phyloP scores from a whole-genome alignment of 305 asterid species.

The Lippia alba region DNA sequence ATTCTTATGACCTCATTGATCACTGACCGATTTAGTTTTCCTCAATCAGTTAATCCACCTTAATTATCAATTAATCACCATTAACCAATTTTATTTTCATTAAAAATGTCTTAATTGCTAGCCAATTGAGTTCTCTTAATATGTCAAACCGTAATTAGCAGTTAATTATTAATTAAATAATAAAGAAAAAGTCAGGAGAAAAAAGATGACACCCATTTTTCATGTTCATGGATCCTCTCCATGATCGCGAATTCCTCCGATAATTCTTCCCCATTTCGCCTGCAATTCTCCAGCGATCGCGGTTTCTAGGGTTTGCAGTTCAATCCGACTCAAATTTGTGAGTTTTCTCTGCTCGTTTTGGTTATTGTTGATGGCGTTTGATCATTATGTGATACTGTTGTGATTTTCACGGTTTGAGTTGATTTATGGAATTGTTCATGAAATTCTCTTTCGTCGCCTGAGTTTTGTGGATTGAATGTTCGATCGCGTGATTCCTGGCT shows the following conservation, averaged over 20 bases:
- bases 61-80: no score
- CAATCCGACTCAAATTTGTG: constrained; percentile 31
- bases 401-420: constrained; percentile 19
- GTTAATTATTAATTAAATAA: no score
- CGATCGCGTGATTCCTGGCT: constrained; percentile 15
- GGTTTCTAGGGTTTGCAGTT: constrained; percentile 34
- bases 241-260: constrained; percentile 32
- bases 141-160: no score
- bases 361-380: constrained; percentile 25
- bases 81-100: no score
- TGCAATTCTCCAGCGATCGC: constrained; percentile 31
- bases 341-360: constrained; percentile 1
- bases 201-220: neutral
- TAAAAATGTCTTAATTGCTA: no score
- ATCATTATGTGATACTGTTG: constrained; percentile 1
- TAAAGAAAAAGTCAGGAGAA: no score
- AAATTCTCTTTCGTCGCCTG: constrained; percentile 1
- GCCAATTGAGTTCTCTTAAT: no score
- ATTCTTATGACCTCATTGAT: no score
- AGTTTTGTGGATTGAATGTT: constrained; percentile 14
- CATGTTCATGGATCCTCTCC: constrained; percentile 16
- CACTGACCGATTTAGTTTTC: no score
- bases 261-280: constrained; percentile 26
- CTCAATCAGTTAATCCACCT: no score
- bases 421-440: neutral